phyloP scores from a whole-genome alignment of 176 grass and related monocot genomes.

The Oryza brachyantha region DNA sequence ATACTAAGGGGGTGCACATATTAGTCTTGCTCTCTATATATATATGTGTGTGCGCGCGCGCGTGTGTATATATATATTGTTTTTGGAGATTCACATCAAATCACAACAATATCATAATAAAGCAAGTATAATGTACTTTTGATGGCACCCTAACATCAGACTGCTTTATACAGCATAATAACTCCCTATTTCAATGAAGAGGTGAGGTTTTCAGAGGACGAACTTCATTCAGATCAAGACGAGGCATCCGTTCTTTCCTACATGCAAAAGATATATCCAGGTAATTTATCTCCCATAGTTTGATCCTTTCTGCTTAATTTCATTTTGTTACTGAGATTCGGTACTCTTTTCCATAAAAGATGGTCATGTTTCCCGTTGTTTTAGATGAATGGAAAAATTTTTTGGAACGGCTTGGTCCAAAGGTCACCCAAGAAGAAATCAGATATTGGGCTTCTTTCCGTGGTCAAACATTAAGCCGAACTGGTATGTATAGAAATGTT shows the following conservation, averaged over 20 bases:
- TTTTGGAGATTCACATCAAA: conserved; percentile 10
- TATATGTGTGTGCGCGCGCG: too few species aligned
- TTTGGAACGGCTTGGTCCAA: conserved; percentile 57
- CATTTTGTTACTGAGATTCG: conserved; percentile 11
- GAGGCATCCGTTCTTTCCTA: conserved; percentile 79
- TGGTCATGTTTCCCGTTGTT: conserved; percentile 12
- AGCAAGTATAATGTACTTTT: conserved; percentile 9
- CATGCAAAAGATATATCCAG: conserved; percentile 98
- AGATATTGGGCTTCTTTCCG: conserved; percentile 91
- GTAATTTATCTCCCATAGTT: conserved; percentile 27
- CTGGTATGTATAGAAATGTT: conserved; percentile 54
- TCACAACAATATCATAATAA: background rate
- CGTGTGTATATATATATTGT: too few species aligned
- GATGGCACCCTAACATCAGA: conserved; percentile 16
- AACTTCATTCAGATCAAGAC: conserved; percentile 83
- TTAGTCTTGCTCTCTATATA: too few species aligned
- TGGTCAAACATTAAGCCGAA: conserved; percentile 95
- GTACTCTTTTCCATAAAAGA: background rate
- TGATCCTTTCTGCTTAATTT: conserved; percentile 11
- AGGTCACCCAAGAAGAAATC: conserved; percentile 60
- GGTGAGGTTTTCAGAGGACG: conserved; percentile 86
- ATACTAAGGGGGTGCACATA: too few species aligned
- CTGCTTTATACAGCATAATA: conserved; percentile 52
- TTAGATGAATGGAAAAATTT: conserved; percentile 95
- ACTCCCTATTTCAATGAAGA: conserved; percentile 95